Evolutionary conservation across 2,329 filamentous ascomycete species (phyloP).

Genomic region (Xylariaceae sp.): DNA sequence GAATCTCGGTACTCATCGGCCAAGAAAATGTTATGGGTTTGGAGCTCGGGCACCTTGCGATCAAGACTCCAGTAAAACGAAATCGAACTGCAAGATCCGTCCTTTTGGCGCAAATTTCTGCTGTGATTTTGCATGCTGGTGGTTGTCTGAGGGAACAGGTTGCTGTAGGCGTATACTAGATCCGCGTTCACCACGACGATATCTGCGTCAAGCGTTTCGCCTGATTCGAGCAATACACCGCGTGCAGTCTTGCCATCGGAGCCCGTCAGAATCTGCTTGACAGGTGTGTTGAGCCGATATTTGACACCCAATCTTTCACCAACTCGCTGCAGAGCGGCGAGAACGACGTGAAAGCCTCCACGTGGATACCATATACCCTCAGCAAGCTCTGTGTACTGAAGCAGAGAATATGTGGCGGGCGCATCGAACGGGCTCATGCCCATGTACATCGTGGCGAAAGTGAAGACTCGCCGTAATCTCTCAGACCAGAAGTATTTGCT

Average conservation of each 20-base stretch:
- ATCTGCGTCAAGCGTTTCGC: constrained; percentile 60
- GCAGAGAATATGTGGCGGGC: constrained; percentile 68
- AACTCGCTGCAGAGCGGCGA: constrained; percentile 62
- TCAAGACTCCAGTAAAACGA: constrained; percentile 74
- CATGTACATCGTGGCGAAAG: constrained; percentile 81
- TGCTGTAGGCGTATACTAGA: constrained; percentile 70
- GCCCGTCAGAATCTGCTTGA: constrained; percentile 53
- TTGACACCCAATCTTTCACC: constrained; percentile 60
- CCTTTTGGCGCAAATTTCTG: constrained; percentile 42
- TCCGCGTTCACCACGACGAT: constrained; percentile 71
- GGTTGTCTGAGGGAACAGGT: constrained; percentile 56
- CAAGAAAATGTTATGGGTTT: constrained; percentile 75
- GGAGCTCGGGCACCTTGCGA: constrained; percentile 58
- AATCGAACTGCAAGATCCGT: constrained; percentile 68
- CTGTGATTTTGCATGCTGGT: constrained; percentile 30
- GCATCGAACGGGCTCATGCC: constrained; percentile 77
- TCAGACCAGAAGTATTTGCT: constrained; percentile 69
- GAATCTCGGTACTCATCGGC: constrained; percentile 68
- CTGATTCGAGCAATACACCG: constrained; percentile 58
- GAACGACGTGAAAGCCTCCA: constrained; percentile 66
- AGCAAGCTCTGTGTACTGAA: constrained; percentile 73
- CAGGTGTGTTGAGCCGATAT: constrained; percentile 59
- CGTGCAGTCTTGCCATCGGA: constrained; percentile 50
- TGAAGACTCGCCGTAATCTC: constrained; percentile 67
- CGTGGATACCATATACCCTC: constrained; percentile 76